Evolutionary conservation across 2,329 filamentous ascomycete genomes (phyloP).

Genomic region (Gaeumannomyces tritici): DNA sequence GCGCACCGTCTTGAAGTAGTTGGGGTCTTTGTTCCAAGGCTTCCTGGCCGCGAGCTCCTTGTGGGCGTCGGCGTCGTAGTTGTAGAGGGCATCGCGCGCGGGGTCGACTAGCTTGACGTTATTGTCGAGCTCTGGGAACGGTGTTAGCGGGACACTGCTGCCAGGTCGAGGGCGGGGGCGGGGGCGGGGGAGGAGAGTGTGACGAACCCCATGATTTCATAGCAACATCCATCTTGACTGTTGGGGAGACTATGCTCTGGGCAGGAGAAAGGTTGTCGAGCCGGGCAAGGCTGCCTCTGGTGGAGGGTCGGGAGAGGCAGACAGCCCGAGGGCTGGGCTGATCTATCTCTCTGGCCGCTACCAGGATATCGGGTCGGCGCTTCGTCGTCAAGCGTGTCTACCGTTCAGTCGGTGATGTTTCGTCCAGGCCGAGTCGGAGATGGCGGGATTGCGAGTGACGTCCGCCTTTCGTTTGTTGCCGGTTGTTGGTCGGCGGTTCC

Average conservation of each 20-base stretch:
- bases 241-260: not conserved
- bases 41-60: constrained; percentile 52
- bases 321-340: too few relatives aligned
- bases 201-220: constrained; percentile 51
- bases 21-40: constrained; percentile 70
- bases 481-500: too few relatives aligned
- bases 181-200: not conserved
- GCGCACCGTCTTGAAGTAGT: constrained; percentile 88
- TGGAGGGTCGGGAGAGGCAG: too few relatives aligned
- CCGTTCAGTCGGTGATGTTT: too few relatives aligned
- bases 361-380: too few relatives aligned
- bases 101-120: constrained; percentile 75
- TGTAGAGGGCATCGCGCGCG: constrained; percentile 83
- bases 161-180: not conserved
- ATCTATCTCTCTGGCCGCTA: too few relatives aligned
- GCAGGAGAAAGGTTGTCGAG: not conserved
- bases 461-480: too few relatives aligned
- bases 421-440: too few relatives aligned
- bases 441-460: too few relatives aligned
- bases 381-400: too few relatives aligned
- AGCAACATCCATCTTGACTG: constrained; percentile 40
- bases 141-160: not conserved
- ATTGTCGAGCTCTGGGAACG: constrained; percentile 78
- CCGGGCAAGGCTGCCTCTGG: too few relatives aligned
- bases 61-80: constrained; percentile 62